phyloP scores from a whole-genome alignment of 805 yeast species.

The Candida railenensis region DNA sequence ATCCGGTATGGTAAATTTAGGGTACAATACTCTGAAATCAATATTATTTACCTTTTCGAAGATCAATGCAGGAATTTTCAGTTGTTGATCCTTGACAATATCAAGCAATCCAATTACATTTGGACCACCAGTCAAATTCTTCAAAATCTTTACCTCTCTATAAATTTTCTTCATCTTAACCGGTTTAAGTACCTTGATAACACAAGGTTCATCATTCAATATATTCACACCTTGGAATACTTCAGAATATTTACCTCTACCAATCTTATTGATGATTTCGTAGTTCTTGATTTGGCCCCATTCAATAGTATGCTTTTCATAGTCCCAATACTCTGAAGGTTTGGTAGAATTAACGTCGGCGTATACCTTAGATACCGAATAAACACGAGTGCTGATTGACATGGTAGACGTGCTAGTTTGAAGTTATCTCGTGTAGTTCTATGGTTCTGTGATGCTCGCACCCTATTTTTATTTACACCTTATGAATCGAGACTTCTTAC shows the following conservation, averaged over 20 bases:
- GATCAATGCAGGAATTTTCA: conserved; percentile 84
- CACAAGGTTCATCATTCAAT: conserved; percentile 61
- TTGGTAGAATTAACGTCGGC: conserved; percentile 68
- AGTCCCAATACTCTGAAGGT: conserved; percentile 82
- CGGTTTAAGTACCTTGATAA: conserved; percentile 89
- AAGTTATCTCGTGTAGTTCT: no score
- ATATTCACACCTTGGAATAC: conserved; percentile 84
- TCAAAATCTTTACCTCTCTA: conserved; percentile 83
- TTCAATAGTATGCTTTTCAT: conserved; percentile 54
- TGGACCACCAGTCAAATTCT: conserved; percentile 82
- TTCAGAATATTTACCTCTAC: conserved; percentile 92
- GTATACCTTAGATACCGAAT: conserved; percentile 53
- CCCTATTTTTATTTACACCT: no score
- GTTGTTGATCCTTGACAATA: conserved; percentile 82
- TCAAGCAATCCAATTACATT: conserved; percentile 74
- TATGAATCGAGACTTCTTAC: not conserved
- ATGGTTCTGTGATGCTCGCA: not conserved
- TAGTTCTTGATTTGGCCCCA: conserved; percentile 50
- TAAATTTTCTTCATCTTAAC: conserved; percentile 90
- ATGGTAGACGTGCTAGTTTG: conserved; percentile 15
- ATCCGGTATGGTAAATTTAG: conserved; percentile 71
- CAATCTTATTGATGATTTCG: conserved; percentile 81
- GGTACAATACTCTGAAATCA: conserved; percentile 85
- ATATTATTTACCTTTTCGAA: conserved; percentile 83
- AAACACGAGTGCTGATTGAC: conserved; percentile 28